Conservation (phyloP, 2,329 filamentous ascomycete genomes). For the Trichocomaceae sp. region DNA sequence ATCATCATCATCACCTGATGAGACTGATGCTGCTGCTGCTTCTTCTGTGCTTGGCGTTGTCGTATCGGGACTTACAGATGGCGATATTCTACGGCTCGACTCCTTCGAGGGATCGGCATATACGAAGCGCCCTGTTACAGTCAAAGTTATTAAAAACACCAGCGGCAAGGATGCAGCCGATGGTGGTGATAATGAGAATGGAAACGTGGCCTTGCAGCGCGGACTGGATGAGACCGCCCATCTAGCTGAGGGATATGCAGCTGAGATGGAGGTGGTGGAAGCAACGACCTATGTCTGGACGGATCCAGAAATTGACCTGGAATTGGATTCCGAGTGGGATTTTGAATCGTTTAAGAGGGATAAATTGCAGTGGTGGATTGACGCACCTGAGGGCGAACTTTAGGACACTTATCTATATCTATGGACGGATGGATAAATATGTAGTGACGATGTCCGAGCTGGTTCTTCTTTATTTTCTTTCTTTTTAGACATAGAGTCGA, state of each 20-base stretch:
- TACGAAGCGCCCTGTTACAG: slow-evolving; percentile 45
- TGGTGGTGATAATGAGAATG: slow-evolving; percentile 18
- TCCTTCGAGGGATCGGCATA: slow-evolving; percentile 77
- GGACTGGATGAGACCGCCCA: slow-evolving; percentile 48
- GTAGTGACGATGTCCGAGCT: too few species aligned
- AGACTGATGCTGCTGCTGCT: not conserved
- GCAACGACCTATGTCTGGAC: slow-evolving; percentile 62
- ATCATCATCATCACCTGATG: too few species aligned
- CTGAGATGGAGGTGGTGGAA: slow-evolving; percentile 34
- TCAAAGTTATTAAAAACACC: slow-evolving; percentile 33
- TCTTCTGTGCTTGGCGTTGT: slow-evolving; percentile 63
- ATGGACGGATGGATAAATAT: too few species aligned
- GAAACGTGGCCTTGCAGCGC: slow-evolving; percentile 29
- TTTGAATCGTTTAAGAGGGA: slow-evolving; percentile 74
- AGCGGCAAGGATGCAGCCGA: slow-evolving; percentile 22
- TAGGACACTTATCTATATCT: not conserved
- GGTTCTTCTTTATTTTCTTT: too few species aligned
- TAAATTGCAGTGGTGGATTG: slow-evolving; percentile 60
- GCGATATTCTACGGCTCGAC: slow-evolving; percentile 69
- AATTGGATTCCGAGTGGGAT: slow-evolving; percentile 71
- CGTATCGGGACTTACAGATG: slow-evolving; percentile 69
- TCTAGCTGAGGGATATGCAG: slow-evolving; percentile 33
- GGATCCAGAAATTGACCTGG: slow-evolving; percentile 46
- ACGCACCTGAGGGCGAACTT: slow-evolving; percentile 40
- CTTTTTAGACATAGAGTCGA: too few species aligned